Percentiles rank a stretch among this genome's conserved stretches.
These are phyloP conservation scores for Fusarium sp. DNA, from an alignment of 2,329 filamentous ascomycete genomes.

Conservation along the genomic window DNA sequence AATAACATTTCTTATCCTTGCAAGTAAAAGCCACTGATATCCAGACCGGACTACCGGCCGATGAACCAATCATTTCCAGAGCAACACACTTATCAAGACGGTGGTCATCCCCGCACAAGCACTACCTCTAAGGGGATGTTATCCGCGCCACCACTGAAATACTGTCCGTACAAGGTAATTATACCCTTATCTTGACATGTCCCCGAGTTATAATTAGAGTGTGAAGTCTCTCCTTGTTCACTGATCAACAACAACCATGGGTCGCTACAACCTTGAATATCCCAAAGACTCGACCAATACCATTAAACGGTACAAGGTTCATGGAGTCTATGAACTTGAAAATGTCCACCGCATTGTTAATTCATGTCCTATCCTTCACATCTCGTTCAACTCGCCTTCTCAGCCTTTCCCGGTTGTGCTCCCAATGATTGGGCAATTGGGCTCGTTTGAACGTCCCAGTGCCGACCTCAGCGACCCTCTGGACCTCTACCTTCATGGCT, in stretches of 20 bases:
- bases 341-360: slow-evolving; percentile 83
- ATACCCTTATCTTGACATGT: background rate
- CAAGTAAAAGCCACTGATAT: background rate
- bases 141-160: background rate
- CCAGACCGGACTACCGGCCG: background rate
- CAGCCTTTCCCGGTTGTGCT: slow-evolving; percentile 80
- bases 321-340: slow-evolving; percentile 76
- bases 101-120: background rate
- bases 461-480: slow-evolving; percentile 72
- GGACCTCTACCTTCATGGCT: slow-evolving; percentile 86
- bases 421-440: slow-evolving; percentile 89
- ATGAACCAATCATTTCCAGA: background rate
- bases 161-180: background rate
- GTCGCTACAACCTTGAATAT: slow-evolving; percentile 63
- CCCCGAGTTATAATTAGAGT: background rate
- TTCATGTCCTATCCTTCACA: slow-evolving; percentile 78
- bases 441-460: slow-evolving; percentile 73
- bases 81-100: background rate
- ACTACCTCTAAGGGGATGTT: background rate
- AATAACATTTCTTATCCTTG: background rate
- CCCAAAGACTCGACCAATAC: slow-evolving; percentile 72
- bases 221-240: too few relatives aligned
- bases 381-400: slow-evolving; percentile 75
- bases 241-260: slow-evolving; percentile 40
- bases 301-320: slow-evolving; percentile 72